Conservation (phyloP, 2,329 filamentous ascomycete genomes). For the Phyllachora maydis region DNA sequence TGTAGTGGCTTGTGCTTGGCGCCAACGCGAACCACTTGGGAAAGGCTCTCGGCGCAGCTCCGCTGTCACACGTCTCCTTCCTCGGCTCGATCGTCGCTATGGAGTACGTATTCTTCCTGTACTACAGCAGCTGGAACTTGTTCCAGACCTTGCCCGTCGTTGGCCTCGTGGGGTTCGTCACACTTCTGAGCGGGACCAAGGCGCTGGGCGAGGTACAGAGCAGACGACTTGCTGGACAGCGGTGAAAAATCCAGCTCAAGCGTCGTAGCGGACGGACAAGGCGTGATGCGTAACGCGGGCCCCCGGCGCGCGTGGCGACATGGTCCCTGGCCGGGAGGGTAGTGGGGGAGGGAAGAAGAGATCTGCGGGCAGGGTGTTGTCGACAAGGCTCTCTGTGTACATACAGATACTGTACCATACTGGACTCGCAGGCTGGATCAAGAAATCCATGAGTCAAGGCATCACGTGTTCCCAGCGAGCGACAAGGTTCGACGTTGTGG, state of each 20-base stretch:
- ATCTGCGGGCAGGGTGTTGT: too few species aligned
- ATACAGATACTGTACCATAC: too few species aligned
- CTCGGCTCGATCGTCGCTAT: conserved; percentile 72
- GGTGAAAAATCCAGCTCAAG: conserved; percentile 17
- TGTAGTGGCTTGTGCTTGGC: conserved; percentile 60
- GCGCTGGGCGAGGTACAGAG: conserved; percentile 86
- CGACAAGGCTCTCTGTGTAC: too few species aligned
- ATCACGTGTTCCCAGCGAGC: too few species aligned
- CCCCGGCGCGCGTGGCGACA: too few species aligned
- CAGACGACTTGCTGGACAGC: conserved; percentile 57
- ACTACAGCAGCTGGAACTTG: conserved; percentile 81
- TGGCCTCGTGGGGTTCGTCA: conserved; percentile 42
- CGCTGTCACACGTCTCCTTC: conserved; percentile 66
- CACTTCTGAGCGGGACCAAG: conserved; percentile 73
- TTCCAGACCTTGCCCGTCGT: conserved; percentile 72
- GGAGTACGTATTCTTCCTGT: conserved; percentile 84
- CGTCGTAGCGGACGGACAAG: too few species aligned
- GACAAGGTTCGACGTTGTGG: too few species aligned
- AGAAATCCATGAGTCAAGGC: too few species aligned
- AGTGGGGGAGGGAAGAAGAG: too few species aligned
- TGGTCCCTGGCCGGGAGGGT: too few species aligned
- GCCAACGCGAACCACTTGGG: conserved; percentile 63
- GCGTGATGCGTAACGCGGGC: too few species aligned
- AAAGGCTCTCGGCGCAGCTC: conserved; percentile 55
- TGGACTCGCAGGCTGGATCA: too few species aligned